Percentiles rank a stretch among this genome's conserved stretches.
These are phyloP conservation scores for Dorcoceras hygrometricum DNA, from an alignment of 257 asterid genomes.

Conservation along the genomic window DNA sequence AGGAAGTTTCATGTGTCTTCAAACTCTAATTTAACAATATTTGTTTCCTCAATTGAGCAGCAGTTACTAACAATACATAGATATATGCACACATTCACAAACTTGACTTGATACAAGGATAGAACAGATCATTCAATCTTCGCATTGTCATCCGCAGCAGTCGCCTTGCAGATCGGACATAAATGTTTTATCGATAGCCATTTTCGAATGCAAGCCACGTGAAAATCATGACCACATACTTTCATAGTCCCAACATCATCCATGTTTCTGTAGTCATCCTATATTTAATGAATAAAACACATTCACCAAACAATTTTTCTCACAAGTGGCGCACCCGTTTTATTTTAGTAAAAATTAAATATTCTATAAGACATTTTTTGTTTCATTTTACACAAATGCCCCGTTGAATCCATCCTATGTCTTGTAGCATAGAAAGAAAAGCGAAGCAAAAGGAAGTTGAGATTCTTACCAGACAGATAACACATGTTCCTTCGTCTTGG, in stretches of 20 bases:
- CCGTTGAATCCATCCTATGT: too few species aligned
- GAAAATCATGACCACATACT: constrained; percentile 66
- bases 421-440: too few species aligned
- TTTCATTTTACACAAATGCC: too few species aligned
- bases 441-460: background rate
- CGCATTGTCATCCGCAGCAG: constrained; percentile 45
- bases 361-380: too few species aligned
- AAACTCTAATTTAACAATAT: too few species aligned
- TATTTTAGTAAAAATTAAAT: too few species aligned
- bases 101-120: too few species aligned
- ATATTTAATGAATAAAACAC: constrained; percentile 1
- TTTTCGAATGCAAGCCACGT: constrained; percentile 58
- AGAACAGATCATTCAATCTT: constrained; percentile 1
- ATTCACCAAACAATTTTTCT: background rate
- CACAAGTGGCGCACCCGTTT: too few species aligned
- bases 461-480: constrained; percentile 69
- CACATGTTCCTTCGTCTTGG: constrained; percentile 55
- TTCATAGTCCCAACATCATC: constrained; percentile 46
- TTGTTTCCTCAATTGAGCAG: too few species aligned
- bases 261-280: constrained; percentile 42
- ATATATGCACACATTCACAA: too few species aligned
- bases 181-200: constrained; percentile 72
- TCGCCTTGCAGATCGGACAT: constrained; percentile 67
- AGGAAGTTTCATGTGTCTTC: too few species aligned
- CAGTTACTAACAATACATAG: too few species aligned